A percentile compares a stretch with the other conserved stretches of the same genome.
phyloP scores from a whole-genome alignment of 2,329 filamentous ascomycete species.

The Chaetomium globosum region DNA sequence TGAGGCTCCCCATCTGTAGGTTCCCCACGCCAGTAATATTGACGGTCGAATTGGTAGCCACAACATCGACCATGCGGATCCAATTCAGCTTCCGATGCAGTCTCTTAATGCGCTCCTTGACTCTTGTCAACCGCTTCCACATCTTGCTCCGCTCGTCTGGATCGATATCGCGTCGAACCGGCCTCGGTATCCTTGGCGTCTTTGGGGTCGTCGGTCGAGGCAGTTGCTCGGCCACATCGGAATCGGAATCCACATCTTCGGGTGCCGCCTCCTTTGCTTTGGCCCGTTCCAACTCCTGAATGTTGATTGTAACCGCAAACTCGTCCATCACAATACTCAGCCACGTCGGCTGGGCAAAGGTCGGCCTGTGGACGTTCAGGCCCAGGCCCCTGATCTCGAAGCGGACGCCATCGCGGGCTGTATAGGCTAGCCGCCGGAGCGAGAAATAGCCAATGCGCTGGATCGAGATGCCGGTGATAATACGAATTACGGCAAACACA shows the following conservation, averaged over 20 bases:
- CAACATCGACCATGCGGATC: constrained; percentile 85
- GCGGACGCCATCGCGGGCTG: constrained; percentile 82
- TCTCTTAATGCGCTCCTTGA: constrained; percentile 84
- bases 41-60: constrained; percentile 77
- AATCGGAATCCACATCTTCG: constrained; percentile 39
- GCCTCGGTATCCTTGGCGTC: constrained; percentile 34
- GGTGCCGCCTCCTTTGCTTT: constrained; percentile 42
- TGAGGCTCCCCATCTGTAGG: constrained; percentile 81
- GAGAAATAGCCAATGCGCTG: constrained; percentile 94
- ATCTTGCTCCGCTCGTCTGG: constrained; percentile 64
- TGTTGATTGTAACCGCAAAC: constrained; percentile 79
- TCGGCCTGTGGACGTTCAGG: constrained; percentile 85
- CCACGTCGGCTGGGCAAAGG: constrained; percentile 97
- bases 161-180: constrained; percentile 39
- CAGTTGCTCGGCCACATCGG: constrained; percentile 28
- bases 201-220: constrained; percentile 34
- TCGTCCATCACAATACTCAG: constrained; percentile 87
- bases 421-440: constrained; percentile 85
- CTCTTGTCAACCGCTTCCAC: constrained; percentile 75
- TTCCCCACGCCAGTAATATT: constrained; percentile 80
- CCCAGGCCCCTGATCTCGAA: constrained; percentile 89
- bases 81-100: constrained; percentile 85
- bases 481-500: constrained; percentile 87
- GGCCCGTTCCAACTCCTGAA: constrained; percentile 63
- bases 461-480: constrained; percentile 91